Evolutionary conservation across 2,329 filamentous ascomycete species (phyloP).

Genomic region (Cercospora beticola): DNA sequence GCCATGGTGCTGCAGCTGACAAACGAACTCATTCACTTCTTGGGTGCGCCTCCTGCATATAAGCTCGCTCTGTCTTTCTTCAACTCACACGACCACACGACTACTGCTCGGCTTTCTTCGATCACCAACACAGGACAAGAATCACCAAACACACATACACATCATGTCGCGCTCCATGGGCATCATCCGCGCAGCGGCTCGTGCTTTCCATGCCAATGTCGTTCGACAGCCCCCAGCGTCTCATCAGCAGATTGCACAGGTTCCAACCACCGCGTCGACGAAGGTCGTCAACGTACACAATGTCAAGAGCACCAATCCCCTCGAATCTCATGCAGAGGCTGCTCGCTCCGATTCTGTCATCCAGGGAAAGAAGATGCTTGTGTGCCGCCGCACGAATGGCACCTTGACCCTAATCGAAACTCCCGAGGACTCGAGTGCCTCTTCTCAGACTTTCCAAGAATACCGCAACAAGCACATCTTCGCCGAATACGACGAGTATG

Average conservation of each 20-base stretch:
- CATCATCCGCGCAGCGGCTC: neutral
- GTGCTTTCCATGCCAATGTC: neutral
- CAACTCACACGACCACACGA: neutral
- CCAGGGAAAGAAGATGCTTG: neutral
- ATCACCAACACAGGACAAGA: neutral
- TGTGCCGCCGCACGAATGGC: neutral
- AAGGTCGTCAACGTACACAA: too few relatives aligned
- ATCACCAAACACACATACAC: neutral
- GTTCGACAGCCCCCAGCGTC: neutral
- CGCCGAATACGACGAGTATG: neutral
- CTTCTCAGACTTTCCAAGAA: neutral
- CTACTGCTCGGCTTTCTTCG: neutral
- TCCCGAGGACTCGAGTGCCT: neutral
- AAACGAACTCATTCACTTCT: neutral
- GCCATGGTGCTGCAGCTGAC: neutral
- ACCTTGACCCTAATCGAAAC: neutral
- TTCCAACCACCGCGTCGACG: neutral
- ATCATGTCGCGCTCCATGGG: neutral
- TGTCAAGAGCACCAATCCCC: neutral
- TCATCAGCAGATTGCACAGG: neutral
- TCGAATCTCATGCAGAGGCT: neutral
- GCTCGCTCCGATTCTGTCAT: neutral
- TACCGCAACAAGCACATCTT: neutral
- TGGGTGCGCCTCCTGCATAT: neutral
- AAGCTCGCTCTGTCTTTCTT: neutral